Evolutionary conservation across 2,329 filamentous ascomycete genomes (phyloP).

Genomic region (Coleophoma crateriformis): DNA sequence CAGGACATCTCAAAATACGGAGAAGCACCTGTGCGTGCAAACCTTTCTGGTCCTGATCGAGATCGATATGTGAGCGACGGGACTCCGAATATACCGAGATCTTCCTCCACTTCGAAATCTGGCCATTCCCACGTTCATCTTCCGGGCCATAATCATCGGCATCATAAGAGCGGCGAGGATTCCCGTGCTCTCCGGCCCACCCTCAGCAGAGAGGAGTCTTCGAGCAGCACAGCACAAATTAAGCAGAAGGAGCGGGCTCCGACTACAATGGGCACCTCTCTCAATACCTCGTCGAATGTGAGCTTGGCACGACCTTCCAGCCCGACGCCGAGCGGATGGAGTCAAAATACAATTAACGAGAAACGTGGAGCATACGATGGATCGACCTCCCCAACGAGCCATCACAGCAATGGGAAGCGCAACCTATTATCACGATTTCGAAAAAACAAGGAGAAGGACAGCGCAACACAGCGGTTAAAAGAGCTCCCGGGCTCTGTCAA

Average conservation of each 20-base stretch:
- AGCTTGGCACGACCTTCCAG: conserved; percentile 62
- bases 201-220: conserved; percentile 70
- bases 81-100: conserved; percentile 48
- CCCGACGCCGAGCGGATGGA: conserved; percentile 72
- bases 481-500: conserved; percentile 46
- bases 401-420: conserved; percentile 15
- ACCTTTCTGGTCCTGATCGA: conserved; percentile 63
- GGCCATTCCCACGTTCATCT: conserved; percentile 56
- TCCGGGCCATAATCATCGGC: conserved; percentile 57
- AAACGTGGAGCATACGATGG: conserved; percentile 35
- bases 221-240: conserved; percentile 35
- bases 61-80: conserved; percentile 53
- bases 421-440: conserved; percentile 23
- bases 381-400: conserved; percentile 35
- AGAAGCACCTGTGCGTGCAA: conserved; percentile 69
- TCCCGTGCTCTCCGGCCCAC: conserved; percentile 63
- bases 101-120: conserved; percentile 57
- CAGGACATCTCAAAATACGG: conserved; percentile 73
- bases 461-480: conserved; percentile 36
- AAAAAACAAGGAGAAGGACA: conserved; percentile 48
- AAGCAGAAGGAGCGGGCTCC: conserved; percentile 41
- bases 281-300: conserved; percentile 20
- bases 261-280: conserved; percentile 20
- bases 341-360: conserved; percentile 30
- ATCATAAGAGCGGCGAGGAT: conserved; percentile 67